Conservation (phyloP, 768 basidiomycete species). For the Russula sp. region DNA sequence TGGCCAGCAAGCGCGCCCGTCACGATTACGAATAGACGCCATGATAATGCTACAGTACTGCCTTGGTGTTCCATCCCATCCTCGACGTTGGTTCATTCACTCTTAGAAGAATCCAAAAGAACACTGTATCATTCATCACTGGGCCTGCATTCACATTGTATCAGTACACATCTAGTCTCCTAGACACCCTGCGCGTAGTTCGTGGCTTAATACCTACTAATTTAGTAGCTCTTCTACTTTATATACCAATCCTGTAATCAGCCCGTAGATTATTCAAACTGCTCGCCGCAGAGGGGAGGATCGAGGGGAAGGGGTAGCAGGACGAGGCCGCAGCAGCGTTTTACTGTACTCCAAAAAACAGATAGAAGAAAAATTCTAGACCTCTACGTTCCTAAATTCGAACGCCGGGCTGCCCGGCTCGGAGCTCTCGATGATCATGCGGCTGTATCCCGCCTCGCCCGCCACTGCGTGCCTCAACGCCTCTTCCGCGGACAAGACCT, state of each 20-base stretch:
- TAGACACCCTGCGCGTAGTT: background rate
- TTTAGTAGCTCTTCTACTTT: background rate
- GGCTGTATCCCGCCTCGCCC: conserved; percentile 50
- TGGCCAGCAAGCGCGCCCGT: conserved; percentile 20
- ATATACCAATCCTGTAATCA: no score
- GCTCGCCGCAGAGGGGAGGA: background rate
- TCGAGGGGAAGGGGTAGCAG: background rate
- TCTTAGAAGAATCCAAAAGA: background rate
- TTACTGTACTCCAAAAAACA: background rate
- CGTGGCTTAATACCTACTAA: no score
- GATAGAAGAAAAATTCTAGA: background rate
- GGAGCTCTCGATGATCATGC: conserved; percentile 70
- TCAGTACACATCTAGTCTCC: background rate
- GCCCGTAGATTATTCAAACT: no score
- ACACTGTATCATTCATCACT: background rate
- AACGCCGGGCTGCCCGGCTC: conserved; percentile 86
- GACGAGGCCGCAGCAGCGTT: background rate
- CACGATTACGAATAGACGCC: conserved; percentile 21
- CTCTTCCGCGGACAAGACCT: conserved; percentile 64
- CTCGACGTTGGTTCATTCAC: background rate
- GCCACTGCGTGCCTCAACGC: conserved; percentile 45
- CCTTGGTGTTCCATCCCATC: background rate
- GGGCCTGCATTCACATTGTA: background rate
- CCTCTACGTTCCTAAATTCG: conserved; percentile 72
- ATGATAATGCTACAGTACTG: background rate